These are phyloP conservation scores for Phytophthora cajani DNA, from an alignment of 352 stramenopile species.

Conservation along the genomic window DNA sequence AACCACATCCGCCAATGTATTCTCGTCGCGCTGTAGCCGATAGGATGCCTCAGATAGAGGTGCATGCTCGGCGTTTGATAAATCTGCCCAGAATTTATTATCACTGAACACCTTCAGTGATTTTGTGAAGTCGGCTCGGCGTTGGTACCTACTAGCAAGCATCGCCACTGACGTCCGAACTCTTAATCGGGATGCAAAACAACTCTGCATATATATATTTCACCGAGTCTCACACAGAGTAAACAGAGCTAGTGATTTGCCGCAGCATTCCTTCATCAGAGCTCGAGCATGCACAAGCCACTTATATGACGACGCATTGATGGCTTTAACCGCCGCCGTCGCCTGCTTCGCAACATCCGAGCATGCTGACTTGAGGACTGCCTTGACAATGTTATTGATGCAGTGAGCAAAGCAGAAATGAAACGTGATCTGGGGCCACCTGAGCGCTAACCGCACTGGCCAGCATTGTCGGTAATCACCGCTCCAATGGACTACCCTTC, in stretches of 20 bases:
- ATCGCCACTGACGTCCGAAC: conserved; percentile 6
- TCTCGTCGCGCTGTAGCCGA: neutral
- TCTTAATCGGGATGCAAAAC: conserved; percentile 12
- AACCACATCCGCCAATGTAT: conserved; percentile 1
- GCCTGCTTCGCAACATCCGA: neutral
- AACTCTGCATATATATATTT: conserved; percentile 13
- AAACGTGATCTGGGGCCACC: neutral
- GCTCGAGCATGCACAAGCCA: neutral
- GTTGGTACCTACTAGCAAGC: conserved; percentile 1
- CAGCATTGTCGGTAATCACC: conserved; percentile 6
- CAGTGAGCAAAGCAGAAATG: conserved; percentile 7
- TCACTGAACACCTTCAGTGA: neutral
- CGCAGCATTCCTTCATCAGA: conserved; percentile 9
- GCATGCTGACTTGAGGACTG: conserved; percentile 6
- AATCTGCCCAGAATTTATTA: neutral
- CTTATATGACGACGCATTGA: conserved; percentile 13
- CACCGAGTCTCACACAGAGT: conserved; percentile 13
- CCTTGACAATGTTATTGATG: neutral
- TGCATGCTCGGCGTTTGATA: neutral
- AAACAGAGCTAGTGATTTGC: conserved; percentile 3
- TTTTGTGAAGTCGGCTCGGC: neutral
- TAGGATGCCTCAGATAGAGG: conserved; percentile 6
- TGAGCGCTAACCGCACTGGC: conserved; percentile 6
- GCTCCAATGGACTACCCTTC: conserved; percentile 8
- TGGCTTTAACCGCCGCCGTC: conserved; percentile 3